Percentiles rank a stretch among this genome's conserved stretches.
Evolutionary conservation across 129 eudicot genomes (phyloP).

Genomic region (Helichrysum umbraculigerum): DNA sequence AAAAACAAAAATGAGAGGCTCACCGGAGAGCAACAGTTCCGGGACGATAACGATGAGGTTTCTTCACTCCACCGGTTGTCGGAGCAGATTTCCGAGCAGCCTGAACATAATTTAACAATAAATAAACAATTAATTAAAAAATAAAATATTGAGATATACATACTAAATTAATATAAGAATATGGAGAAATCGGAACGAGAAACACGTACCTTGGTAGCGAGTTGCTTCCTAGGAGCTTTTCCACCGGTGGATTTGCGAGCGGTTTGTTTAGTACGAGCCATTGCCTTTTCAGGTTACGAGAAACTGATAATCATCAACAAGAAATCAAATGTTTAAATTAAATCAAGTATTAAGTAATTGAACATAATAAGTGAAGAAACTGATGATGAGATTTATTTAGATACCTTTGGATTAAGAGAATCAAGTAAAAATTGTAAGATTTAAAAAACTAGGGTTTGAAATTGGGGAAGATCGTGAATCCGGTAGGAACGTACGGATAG

Average conservation of each 20-base stretch:
- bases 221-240: not conserved
- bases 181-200: not conserved
- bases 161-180: too few species aligned
- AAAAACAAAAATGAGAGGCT: not conserved
- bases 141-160: too few species aligned
- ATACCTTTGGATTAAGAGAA: too few species aligned
- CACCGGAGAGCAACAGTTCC: slow-evolving; percentile 8
- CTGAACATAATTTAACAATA: not conserved
- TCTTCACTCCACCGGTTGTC: slow-evolving; percentile 6
- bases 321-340: not conserved
- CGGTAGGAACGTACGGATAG: not conserved
- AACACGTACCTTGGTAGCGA: not conserved
- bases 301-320: too few species aligned
- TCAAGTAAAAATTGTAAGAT: too few species aligned
- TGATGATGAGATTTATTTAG: too few species aligned
- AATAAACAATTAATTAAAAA: not conserved
- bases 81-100: not conserved
- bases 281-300: not conserved
- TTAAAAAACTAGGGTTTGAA: too few species aligned
- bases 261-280: slow-evolving; percentile 5
- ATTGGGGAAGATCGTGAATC: too few species aligned
- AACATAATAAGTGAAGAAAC: too few species aligned
- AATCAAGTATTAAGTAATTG: too few species aligned
- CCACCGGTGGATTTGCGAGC: not conserved
- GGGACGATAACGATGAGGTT: not conserved